Evolutionary conservation across 768 basidiomycete species (phyloP).

Genomic region (Tricholoma saponaceum): DNA sequence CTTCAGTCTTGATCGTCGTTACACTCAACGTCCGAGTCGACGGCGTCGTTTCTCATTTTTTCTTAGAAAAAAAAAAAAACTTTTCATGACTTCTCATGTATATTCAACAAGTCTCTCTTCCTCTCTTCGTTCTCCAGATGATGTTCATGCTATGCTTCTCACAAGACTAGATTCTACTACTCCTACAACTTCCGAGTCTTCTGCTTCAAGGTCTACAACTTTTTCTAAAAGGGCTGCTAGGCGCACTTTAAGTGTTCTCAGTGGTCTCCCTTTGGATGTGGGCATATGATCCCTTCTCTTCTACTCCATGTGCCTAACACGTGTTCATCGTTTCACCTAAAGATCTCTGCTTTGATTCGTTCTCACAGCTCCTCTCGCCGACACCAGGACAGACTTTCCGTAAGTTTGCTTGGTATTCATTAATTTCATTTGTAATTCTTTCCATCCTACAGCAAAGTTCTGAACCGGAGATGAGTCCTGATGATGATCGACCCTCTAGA

Average conservation of each 20-base stretch:
- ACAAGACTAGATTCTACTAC: slow-evolving; percentile 7
- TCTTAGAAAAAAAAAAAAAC: no score
- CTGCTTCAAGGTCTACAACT: slow-evolving; percentile 6
- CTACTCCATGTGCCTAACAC: slow-evolving; percentile 41
- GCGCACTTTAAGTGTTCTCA: slow-evolving; percentile 25
- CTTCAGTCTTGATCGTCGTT: neutral
- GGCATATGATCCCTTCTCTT: slow-evolving; percentile 17
- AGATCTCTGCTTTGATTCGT: slow-evolving; percentile 39
- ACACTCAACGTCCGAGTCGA: neutral
- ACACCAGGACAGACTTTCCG: slow-evolving; percentile 18
- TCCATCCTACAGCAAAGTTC: neutral
- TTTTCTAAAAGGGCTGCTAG: slow-evolving; percentile 8
- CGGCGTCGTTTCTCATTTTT: no score
- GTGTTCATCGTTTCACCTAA: slow-evolving; percentile 30
- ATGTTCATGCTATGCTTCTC: slow-evolving; percentile 3
- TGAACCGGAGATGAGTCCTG: slow-evolving; percentile 12
- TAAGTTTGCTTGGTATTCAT: slow-evolving; percentile 13
- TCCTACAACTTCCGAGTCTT: slow-evolving; percentile 4
- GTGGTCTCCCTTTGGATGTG: slow-evolving; percentile 29
- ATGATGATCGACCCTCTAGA: slow-evolving; percentile 37
- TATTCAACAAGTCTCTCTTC: neutral
- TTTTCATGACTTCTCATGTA: neutral
- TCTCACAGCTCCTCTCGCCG: slow-evolving; percentile 33
- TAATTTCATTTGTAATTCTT: neutral
- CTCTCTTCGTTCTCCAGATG: neutral